Base-by-base conservation (phyloP, 208 protist genomes). In the Crithidia brevicula region DNA sequence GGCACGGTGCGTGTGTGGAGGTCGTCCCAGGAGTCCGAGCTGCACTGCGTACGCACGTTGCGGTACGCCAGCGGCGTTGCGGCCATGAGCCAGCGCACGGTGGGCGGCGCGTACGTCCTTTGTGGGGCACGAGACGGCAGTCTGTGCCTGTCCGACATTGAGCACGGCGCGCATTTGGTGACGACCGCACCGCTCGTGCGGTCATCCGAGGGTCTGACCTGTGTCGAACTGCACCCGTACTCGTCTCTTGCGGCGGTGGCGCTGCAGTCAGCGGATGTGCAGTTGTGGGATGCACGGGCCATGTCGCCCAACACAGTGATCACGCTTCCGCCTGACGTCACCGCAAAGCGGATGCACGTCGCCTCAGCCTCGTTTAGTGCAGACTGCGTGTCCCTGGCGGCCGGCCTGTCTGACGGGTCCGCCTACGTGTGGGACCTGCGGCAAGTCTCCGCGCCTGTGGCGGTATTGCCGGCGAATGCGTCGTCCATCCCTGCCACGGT, bases 1-100 rank as follows among this genome's bases (percentile, higher is more conserved):
- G 82, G 97, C 57, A 99, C 98, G 23, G 96, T 99, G 67, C 86
- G 97, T 25, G 98, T 99, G 53, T 99, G 98, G 98, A 91, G 85
- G 50, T 57, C 70, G 50, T 57, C 70, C 27, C 63, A 75, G 30
- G 66, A 49, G 5, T 46, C 61, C 43, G 28, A 70, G 38, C 76
- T 81, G 47, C 60, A 63, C 52, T 83, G 84, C 61, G 58, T 42
- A 11, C 71, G 68, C 18, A 86, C 81, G 34, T 65, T 89, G 71
- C 84, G 81, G 45, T 89, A 77, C 63, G 71, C 71, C 18, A 51
- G 66, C 38, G 74, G 73, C 13, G 67, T 86, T 27, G 36, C 60
- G 11, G 74, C 73, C 18, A 63, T 86, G 54, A 73, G 72, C 22
- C 72, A 38, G 45, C 71, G 73, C 31, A 72, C 75, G 20, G 53